These are phyloP conservation scores for Cadophora gregata DNA, from an alignment of 2,329 filamentous ascomycete species.

Conservation along the genomic window DNA sequence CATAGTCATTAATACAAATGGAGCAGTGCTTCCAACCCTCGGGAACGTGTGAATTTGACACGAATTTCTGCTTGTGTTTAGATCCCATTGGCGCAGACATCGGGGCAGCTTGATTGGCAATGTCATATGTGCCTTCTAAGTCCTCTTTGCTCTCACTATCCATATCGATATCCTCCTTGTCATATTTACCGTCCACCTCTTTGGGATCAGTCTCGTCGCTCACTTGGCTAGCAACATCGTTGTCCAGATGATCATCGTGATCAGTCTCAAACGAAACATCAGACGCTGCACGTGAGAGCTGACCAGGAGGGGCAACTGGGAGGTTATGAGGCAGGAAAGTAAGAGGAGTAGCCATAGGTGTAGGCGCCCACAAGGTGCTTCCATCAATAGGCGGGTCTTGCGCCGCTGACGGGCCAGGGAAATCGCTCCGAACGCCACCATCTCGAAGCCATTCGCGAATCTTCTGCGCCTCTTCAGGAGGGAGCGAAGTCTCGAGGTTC, in stretches of 20 bases:
- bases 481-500: constrained; percentile 27
- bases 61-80: not conserved
- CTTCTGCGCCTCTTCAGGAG: constrained; percentile 20
- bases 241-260: not conserved
- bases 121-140: not conserved
- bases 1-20: constrained; percentile 21
- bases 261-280: too few species aligned
- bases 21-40: constrained; percentile 21
- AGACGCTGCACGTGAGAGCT: not conserved
- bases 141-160: not conserved
- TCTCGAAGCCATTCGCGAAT: constrained; percentile 32
- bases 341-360: not conserved
- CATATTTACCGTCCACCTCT: not conserved
- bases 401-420: constrained; percentile 18
- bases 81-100: not conserved
- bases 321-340: not conserved
- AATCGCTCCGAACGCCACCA: constrained; percentile 28
- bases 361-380: not conserved
- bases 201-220: not conserved
- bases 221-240: not conserved
- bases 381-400: constrained; percentile 14
- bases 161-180: not conserved
- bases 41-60: not conserved
- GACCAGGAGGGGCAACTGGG: not conserved
- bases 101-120: not conserved